These are phyloP conservation scores for Rosa hybrid DNA, from an alignment of 331 rosid genomes.

Conservation along the genomic window DNA sequence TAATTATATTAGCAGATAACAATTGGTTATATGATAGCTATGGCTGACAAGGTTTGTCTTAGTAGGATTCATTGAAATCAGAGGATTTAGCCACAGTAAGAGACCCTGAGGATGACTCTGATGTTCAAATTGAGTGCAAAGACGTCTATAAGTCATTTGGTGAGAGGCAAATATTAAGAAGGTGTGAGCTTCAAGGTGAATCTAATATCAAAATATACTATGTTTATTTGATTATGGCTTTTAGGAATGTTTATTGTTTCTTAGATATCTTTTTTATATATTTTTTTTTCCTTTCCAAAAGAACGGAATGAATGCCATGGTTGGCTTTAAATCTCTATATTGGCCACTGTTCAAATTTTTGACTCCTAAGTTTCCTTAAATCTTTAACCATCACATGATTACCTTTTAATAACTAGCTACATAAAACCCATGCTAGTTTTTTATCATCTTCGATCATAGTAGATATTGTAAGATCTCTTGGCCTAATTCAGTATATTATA, in stretches of 20 bases:
- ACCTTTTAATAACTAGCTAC: too few relatives aligned
- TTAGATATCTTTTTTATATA: too few relatives aligned
- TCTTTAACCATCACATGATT: too few relatives aligned
- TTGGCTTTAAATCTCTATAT: too few relatives aligned
- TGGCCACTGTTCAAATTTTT: too few relatives aligned
- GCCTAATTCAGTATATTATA: too few relatives aligned
- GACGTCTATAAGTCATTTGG: constrained; percentile 88
- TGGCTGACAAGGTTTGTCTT: constrained; percentile 30
- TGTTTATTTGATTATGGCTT: constrained; percentile 5
- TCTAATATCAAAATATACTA: background rate
- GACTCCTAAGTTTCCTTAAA: too few relatives aligned
- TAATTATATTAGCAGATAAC: background rate
- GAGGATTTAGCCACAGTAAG: constrained; percentile 46
- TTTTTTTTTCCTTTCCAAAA: too few relatives aligned
- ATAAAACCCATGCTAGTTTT: too few relatives aligned
- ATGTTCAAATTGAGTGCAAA: constrained; percentile 91
- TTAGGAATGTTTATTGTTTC: background rate
- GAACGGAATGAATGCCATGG: too few relatives aligned
- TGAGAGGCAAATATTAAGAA: constrained; percentile 82
- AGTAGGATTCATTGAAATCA: constrained; percentile 68
- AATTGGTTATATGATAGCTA: background rate
- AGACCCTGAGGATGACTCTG: constrained; percentile 63
- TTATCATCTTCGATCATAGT: too few relatives aligned
- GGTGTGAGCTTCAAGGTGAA: constrained; percentile 98
- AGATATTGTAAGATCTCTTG: too few relatives aligned